Evolutionary conservation across 768 basidiomycete species (phyloP).

Genomic region (Phlegmacium glaucopus): DNA sequence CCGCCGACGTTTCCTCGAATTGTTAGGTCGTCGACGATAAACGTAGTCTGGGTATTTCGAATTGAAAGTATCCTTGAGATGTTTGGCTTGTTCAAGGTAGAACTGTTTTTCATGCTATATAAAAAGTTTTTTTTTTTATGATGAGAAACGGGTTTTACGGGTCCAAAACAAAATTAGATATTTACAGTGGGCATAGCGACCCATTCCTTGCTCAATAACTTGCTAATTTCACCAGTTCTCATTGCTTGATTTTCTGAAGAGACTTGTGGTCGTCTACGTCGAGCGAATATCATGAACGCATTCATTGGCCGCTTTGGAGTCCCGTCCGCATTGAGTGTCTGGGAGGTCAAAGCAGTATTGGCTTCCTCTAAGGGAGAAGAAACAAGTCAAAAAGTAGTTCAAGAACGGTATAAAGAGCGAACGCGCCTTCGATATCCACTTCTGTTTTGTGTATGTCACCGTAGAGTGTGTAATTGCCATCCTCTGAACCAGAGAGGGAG

Average conservation of each 20-base stretch:
- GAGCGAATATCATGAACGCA: slow-evolving; percentile 92
- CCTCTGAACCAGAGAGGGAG: slow-evolving; percentile 58
- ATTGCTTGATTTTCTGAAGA: slow-evolving; percentile 85
- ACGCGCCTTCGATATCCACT: slow-evolving; percentile 42
- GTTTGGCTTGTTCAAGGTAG: slow-evolving; percentile 84
- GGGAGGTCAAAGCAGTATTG: slow-evolving; percentile 56
- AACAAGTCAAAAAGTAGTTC: slow-evolving; percentile 1
- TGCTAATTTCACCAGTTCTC: slow-evolving; percentile 89
- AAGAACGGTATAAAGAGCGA: neutral
- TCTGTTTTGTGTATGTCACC: slow-evolving; percentile 37
- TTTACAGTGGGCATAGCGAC: slow-evolving; percentile 71
- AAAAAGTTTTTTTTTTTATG: slow-evolving; percentile 3
- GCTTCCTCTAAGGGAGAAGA: slow-evolving; percentile 27
- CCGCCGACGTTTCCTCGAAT: slow-evolving; percentile 63
- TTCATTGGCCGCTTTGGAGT: slow-evolving; percentile 92
- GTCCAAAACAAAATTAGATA: slow-evolving; percentile 13
- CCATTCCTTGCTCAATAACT: slow-evolving; percentile 86
- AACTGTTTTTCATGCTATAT: slow-evolving; percentile 77
- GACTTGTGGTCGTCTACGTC: slow-evolving; percentile 77
- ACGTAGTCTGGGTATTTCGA: slow-evolving; percentile 87
- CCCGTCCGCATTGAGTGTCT: slow-evolving; percentile 82
- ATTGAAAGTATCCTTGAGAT: slow-evolving; percentile 84
- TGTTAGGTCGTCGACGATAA: slow-evolving; percentile 84
- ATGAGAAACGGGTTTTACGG: too few relatives aligned
- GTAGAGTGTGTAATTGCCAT: slow-evolving; percentile 41